Conservation (phyloP, 305 asterid genomes). For the Fraxinus platypoda region DNA sequence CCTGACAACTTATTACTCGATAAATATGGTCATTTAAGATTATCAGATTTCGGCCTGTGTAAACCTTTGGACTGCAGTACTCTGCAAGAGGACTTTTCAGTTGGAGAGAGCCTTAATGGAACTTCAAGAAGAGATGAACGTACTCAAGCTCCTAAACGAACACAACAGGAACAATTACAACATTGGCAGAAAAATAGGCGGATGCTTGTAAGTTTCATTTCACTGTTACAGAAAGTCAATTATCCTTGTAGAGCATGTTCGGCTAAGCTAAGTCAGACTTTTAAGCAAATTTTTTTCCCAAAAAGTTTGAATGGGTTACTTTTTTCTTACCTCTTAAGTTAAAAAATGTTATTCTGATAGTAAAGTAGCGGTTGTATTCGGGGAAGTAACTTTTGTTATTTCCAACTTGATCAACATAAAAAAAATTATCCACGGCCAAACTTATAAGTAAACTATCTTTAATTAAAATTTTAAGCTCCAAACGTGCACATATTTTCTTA, state of each 20-base stretch:
- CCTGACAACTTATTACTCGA: slow-evolving; percentile 97
- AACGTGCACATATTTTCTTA: not conserved
- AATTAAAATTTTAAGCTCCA: not conserved
- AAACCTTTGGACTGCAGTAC: slow-evolving; percentile 92
- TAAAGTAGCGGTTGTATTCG: not conserved
- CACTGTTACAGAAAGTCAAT: slow-evolving; percentile 2
- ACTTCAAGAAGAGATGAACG: slow-evolving; percentile 47
- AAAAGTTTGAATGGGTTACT: not conserved
- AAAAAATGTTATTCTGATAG: not conserved
- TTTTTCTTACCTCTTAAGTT: not conserved
- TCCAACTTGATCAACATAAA: not conserved
- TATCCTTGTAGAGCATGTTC: not conserved
- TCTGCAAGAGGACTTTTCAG: slow-evolving; percentile 77
- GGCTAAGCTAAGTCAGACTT: not conserved
- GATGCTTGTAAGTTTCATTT: slow-evolving; percentile 68
- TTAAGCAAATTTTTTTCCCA: not conserved
- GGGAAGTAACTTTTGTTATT: not conserved
- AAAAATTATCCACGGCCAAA: not conserved
- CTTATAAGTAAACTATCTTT: not conserved
- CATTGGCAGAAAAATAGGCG: slow-evolving; percentile 98
- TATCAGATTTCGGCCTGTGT: slow-evolving; percentile 97
- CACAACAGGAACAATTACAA: slow-evolving; percentile 89
- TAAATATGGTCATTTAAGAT: slow-evolving; percentile 80
- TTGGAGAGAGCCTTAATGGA: slow-evolving; percentile 49
- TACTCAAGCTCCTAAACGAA: slow-evolving; percentile 69